Evolutionary conservation across 495 filamentous ascomycete genomes (phyloP).

Genomic region (Penicillium simplicissimum): DNA sequence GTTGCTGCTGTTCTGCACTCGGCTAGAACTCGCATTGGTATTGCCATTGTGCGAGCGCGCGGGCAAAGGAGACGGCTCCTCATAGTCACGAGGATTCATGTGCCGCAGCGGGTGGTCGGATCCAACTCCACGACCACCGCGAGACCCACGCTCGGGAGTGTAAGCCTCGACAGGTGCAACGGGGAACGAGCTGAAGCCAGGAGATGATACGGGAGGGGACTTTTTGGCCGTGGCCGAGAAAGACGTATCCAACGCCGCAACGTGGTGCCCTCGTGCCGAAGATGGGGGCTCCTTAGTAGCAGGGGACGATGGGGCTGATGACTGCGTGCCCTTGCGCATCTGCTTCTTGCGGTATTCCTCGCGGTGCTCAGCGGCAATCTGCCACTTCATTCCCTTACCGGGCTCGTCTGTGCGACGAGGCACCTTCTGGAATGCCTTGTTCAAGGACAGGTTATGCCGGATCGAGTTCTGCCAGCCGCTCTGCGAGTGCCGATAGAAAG

Average conservation of each 20-base stretch:
- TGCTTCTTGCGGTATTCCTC: constrained; percentile 73
- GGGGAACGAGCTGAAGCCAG: constrained; percentile 49
- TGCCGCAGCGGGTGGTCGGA: constrained; percentile 40
- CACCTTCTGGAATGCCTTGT: constrained; percentile 89
- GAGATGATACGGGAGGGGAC: constrained; percentile 53
- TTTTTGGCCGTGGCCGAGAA: constrained; percentile 48
- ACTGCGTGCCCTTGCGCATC: constrained; percentile 46
- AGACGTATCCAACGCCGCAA: constrained; percentile 46
- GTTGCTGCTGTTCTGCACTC: constrained; percentile 51
- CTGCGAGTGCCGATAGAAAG: constrained; percentile 82
- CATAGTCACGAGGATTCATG: constrained; percentile 43
- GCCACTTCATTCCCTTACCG: constrained; percentile 99
- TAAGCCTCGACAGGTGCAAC: constrained; percentile 50
- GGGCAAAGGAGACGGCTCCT: constrained; percentile 58
- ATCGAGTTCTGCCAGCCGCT: constrained; percentile 98
- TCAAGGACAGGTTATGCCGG: constrained; percentile 90
- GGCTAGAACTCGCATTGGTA: constrained; percentile 31
- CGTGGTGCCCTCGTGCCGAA: constrained; percentile 23
- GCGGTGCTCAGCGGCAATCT: constrained; percentile 74
- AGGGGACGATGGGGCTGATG: constrained; percentile 49
- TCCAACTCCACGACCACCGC: constrained; percentile 35
- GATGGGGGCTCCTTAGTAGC: constrained; percentile 44
- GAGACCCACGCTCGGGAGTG: constrained; percentile 48
- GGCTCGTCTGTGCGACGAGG: constrained; percentile 90
- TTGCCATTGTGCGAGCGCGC: constrained; percentile 46